Conservation (phyloP, 345 rosid species). For the Eucalyptus globulus region DNA sequence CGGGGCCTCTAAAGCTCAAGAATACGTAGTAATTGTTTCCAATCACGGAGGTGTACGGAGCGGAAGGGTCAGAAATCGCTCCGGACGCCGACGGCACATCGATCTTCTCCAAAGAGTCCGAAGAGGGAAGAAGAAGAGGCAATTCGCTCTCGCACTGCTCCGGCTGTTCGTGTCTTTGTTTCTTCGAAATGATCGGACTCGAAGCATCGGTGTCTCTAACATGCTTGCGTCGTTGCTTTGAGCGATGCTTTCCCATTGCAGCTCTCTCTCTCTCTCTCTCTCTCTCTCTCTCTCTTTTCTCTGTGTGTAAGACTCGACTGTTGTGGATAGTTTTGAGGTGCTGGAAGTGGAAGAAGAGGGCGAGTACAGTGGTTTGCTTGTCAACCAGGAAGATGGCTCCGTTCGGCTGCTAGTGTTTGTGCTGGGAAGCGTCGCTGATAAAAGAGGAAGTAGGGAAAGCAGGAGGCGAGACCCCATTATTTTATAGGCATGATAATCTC, state of each 20-base stretch:
- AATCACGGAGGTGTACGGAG: accelerated
- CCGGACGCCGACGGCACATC: accelerated
- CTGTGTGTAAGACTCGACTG: background rate
- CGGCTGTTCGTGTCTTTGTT: background rate
- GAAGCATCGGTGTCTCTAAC: accelerated
- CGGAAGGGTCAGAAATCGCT: accelerated
- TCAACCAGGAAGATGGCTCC: background rate
- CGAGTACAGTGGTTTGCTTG: too few species aligned
- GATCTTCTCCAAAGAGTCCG: background rate
- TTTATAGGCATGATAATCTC: too few species aligned
- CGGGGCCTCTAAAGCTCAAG: background rate
- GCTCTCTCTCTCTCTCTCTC: background rate
- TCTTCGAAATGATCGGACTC: too few species aligned
- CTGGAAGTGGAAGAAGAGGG: too few species aligned
- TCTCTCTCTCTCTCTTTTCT: background rate
- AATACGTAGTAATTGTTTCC: background rate
- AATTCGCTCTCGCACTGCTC: too few species aligned
- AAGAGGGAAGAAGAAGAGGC: too few species aligned
- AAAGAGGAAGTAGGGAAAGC: too few species aligned
- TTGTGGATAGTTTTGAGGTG: too few species aligned
- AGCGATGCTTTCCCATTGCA: accelerated
- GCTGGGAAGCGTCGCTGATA: too few species aligned
- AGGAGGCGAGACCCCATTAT: too few species aligned
- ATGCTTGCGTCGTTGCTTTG: background rate
- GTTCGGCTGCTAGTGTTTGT: accelerated